Conservation (phyloP, 768 basidiomycete genomes). For the Russula virescens region DNA sequence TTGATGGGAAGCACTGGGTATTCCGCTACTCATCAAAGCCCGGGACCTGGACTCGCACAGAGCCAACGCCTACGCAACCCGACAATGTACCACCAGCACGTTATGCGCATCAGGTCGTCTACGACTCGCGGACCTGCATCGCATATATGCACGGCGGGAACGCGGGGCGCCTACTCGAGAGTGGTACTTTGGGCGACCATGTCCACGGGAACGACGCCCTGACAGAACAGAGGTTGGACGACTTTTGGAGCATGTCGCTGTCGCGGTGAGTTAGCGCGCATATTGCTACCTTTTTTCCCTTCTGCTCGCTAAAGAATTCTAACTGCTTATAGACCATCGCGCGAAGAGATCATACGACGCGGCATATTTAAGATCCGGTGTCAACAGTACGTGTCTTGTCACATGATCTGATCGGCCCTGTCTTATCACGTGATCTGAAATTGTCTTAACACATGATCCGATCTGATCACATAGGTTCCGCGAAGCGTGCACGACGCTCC, state of each 20-base stretch:
- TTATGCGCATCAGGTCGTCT: slow-evolving; percentile 77
- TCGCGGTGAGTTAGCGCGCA: slow-evolving; percentile 45
- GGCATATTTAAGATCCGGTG: slow-evolving; percentile 59
- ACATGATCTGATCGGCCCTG: too few species aligned
- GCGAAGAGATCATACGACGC: slow-evolving; percentile 58
- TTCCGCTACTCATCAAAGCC: slow-evolving; percentile 56
- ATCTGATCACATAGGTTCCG: slow-evolving; percentile 76
- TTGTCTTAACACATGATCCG: too few species aligned
- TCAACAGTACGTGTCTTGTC: slow-evolving; percentile 51
- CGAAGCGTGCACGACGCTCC: slow-evolving; percentile 67
- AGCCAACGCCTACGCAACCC: neutral
- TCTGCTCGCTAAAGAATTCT: neutral
- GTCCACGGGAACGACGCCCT: slow-evolving; percentile 17
- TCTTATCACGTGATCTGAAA: neutral
- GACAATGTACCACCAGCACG: slow-evolving; percentile 45
- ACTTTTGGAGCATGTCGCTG: slow-evolving; percentile 73
- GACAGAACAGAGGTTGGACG: slow-evolving; percentile 45
- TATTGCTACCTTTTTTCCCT: neutral
- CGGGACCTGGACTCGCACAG: slow-evolving; percentile 51
- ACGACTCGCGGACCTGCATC: slow-evolving; percentile 49
- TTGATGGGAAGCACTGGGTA: slow-evolving; percentile 58
- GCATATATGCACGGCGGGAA: slow-evolving; percentile 77
- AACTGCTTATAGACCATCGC: slow-evolving; percentile 42
- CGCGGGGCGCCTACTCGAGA: slow-evolving; percentile 40
- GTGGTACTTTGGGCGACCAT: slow-evolving; percentile 17